Conservation (phyloP, 1,139 yeast species). For the Candida smagusa region DNA sequence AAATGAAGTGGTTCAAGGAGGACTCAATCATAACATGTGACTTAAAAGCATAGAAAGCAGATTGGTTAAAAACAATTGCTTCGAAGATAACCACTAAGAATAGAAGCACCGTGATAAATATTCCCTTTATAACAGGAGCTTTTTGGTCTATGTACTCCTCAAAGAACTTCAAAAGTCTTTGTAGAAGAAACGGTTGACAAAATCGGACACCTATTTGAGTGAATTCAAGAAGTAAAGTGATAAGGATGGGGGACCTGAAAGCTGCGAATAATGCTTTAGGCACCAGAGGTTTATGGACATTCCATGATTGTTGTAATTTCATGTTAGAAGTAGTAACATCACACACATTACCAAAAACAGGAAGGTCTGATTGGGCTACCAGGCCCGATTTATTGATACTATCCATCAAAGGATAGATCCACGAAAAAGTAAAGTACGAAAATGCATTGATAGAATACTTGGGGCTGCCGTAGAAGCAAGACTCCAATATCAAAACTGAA, state of each 20-base stretch:
- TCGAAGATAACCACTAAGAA: slow-evolving; percentile 14
- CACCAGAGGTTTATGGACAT: slow-evolving; percentile 15
- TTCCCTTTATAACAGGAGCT: slow-evolving; percentile 22
- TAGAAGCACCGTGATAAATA: slow-evolving; percentile 17
- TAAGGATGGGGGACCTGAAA: slow-evolving; percentile 9
- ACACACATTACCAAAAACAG: slow-evolving; percentile 9
- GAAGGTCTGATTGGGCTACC: slow-evolving; percentile 22
- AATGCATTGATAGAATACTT: slow-evolving; percentile 8
- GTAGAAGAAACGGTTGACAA: slow-evolving; percentile 22
- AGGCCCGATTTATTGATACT: slow-evolving; percentile 19
- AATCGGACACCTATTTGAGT: slow-evolving; percentile 11
- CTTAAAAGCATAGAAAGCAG: slow-evolving; percentile 24
- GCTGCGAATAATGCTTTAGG: slow-evolving; percentile 13
- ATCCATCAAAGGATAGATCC: slow-evolving; percentile 24
- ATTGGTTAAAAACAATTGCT: slow-evolving; percentile 20
- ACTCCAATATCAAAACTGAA: slow-evolving; percentile 14
- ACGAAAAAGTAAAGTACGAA: slow-evolving; percentile 21
- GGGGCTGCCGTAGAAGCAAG: slow-evolving; percentile 10
- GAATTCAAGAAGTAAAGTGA: slow-evolving; percentile 10
- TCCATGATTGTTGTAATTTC: slow-evolving; percentile 9
- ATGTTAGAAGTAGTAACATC: slow-evolving; percentile 8
- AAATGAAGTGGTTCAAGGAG: slow-evolving; percentile 30
- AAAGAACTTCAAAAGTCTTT: slow-evolving; percentile 19
- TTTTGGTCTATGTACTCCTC: slow-evolving; percentile 5
- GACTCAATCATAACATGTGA: slow-evolving; percentile 17